Base-by-base conservation (phyloP, 306 rosid genomes). In the Glycyrrhiza uralensis region DNA sequence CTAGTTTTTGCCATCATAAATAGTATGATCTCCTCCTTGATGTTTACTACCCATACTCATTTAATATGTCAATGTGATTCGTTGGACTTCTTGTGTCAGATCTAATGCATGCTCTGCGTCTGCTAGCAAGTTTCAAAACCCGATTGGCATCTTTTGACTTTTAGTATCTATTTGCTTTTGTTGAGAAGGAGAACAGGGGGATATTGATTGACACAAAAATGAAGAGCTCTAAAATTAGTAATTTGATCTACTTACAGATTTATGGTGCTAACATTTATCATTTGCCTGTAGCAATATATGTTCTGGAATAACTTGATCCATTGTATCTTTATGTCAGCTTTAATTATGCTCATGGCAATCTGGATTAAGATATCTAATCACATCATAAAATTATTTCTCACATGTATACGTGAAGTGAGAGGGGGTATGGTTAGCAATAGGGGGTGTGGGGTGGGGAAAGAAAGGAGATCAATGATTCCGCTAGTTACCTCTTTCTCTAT, bases 1-100 rank as follows among this genome's bases (percentile, higher is more conserved):
- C 80, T 94, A 71, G 84, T 94, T 51, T 91, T 91, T 84, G 97
- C 95, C 85, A 84, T 94, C 85, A 85, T 94, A 87, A 94, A 89
- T 74, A 94, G 99, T 94, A 91, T 72, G 88, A 60, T 78, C 62
- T 36, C 79, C 65, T 75, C 44, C 65, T 33, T 57, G 8, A 36
- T 58, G 38, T 4, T 63, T 17, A 23, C 47, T 42, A 15, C 59
- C 61, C 30, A 1, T 39, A 33, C 72, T 49, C 38, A 6, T 39
- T 65, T 24, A 12, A 59, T 75, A 44, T 62, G 39, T 33, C 11
- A 19, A 29, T 58, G 18, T 66, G 19, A 22, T 76, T 76, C 26
- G 51, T 73, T 13, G 30, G 42, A 41, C 51, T 69, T 60, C 20
- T 24, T 14, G 26, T 54, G 56, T 50, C 15, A 15, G 18, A 60